These are phyloP conservation scores for Colletotrichum tropicale DNA, from an alignment of 2,329 filamentous ascomycete species.

Conservation along the genomic window DNA sequence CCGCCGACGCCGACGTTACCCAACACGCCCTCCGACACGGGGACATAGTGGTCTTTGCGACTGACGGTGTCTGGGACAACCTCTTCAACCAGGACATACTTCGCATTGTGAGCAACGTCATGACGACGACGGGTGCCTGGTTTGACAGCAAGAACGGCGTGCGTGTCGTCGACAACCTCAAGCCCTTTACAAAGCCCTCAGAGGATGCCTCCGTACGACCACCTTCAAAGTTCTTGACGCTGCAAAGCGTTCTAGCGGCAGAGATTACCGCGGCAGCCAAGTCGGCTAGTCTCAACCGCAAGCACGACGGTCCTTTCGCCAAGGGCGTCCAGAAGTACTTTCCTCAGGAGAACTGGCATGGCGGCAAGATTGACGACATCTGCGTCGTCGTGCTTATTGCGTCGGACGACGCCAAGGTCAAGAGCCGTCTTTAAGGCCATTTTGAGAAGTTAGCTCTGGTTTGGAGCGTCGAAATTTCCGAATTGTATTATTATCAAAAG, in stretches of 20 bases:
- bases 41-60: conserved; percentile 91
- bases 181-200: conserved; percentile 50
- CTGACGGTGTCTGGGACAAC: conserved; percentile 96
- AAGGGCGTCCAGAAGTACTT: conserved; percentile 91
- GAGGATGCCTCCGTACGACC: conserved; percentile 33
- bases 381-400: conserved; percentile 83
- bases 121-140: conserved; percentile 81
- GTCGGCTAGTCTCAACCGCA: conserved; percentile 79
- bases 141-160: conserved; percentile 62
- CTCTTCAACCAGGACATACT: conserved; percentile 90
- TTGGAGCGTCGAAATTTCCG: not conserved
- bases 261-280: conserved; percentile 85
- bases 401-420: conserved; percentile 59
- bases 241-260: conserved; percentile 81
- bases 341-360: conserved; percentile 84
- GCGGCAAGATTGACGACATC: conserved; percentile 96
- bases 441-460: not conserved
- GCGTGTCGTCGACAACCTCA: conserved; percentile 65
- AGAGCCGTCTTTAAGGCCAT: conserved; percentile 31
- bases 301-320: conserved; percentile 89
- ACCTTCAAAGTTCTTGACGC: conserved; percentile 41
- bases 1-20: conserved; percentile 81
- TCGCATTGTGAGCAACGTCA: conserved; percentile 75
- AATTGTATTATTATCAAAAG: not conserved
- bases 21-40: conserved; percentile 82